A percentile compares a stretch with the other conserved stretches of the same genome.
Evolutionary conservation across 208 protist genomes (phyloP).

Genomic region (Novymonas esmeraldas): DNA sequence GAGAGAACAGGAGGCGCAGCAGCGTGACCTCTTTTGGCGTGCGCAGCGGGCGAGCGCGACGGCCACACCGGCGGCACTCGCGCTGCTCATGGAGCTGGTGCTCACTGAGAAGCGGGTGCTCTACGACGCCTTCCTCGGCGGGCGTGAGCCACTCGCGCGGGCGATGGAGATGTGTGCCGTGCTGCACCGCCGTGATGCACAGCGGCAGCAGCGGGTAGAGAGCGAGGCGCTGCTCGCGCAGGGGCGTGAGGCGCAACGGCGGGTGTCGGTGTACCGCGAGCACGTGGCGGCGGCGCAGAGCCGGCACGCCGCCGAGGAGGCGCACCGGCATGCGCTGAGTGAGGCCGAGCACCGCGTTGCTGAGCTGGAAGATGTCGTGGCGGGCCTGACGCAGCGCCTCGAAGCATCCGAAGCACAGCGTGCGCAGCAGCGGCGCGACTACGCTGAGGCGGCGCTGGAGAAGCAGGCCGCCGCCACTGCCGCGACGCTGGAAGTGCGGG

Average conservation of each 20-base stretch:
- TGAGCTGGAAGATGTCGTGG: background rate
- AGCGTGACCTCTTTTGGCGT: background rate
- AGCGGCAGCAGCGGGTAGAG: background rate
- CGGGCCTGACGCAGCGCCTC: background rate
- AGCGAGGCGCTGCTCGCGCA: background rate
- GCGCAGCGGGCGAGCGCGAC: background rate
- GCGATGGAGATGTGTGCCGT: constrained; percentile 3
- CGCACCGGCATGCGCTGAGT: background rate
- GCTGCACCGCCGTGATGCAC: background rate
- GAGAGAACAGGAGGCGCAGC: background rate
- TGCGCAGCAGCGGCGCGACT: background rate
- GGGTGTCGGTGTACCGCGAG: constrained; percentile 11
- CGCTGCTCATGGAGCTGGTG: background rate
- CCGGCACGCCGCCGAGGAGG: background rate
- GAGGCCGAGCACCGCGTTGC: background rate
- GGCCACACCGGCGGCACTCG: background rate
- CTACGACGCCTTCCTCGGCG: constrained; percentile 4
- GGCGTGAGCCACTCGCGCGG: background rate
- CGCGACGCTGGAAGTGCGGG: constrained; percentile 8
- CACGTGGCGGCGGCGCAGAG: background rate
- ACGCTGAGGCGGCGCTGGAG: background rate
- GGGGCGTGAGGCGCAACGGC: background rate
- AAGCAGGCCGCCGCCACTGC: background rate
- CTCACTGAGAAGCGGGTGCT: constrained; percentile 9
- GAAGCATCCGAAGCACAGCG: background rate